Conservation (phyloP, 108 stramenopile genomes). For the Nitzschia inconspicua region DNA sequence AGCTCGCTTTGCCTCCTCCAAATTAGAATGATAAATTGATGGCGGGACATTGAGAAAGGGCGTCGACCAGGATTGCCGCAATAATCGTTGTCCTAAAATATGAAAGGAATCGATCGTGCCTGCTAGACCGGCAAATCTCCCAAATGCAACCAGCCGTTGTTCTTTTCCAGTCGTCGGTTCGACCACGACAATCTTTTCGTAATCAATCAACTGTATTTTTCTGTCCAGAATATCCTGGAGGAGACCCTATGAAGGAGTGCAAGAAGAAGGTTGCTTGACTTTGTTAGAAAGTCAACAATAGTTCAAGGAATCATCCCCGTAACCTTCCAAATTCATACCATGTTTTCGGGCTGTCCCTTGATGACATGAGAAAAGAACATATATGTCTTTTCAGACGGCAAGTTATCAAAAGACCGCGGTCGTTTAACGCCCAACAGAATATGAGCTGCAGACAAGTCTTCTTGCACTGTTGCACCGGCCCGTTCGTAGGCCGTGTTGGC, state of each 20-base stretch:
- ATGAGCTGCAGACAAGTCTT: conserved; percentile 58
- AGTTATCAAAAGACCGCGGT: conserved; percentile 26
- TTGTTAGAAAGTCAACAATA: too few species aligned
- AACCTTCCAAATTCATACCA: too few species aligned
- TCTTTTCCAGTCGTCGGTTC: conserved; percentile 28
- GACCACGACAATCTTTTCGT: conserved; percentile 67
- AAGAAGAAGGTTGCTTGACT: too few species aligned
- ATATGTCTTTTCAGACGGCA: conserved; percentile 61
- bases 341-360: conserved; percentile 83
- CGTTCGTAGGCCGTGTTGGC: conserved; percentile 56
- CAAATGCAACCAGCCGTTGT: conserved; percentile 83
- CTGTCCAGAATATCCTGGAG: conserved; percentile 59
- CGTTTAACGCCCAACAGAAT: conserved; percentile 85
- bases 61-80: conserved; percentile 52
- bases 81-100: conserved; percentile 71
- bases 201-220: conserved; percentile 77
- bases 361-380: conserved; percentile 85
- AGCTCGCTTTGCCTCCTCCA: conserved; percentile 47
- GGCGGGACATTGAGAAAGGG: conserved; percentile 74
- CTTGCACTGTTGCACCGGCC: conserved; percentile 67
- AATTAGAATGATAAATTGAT: conserved; percentile 65
- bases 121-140: conserved; percentile 85
- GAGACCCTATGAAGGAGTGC: too few species aligned
- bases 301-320: too few species aligned
- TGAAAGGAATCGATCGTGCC: conserved; percentile 81